Evolutionary conservation across 2,329 filamentous ascomycete species (phyloP).

Genomic region (Curvularia hawaiiensis): DNA sequence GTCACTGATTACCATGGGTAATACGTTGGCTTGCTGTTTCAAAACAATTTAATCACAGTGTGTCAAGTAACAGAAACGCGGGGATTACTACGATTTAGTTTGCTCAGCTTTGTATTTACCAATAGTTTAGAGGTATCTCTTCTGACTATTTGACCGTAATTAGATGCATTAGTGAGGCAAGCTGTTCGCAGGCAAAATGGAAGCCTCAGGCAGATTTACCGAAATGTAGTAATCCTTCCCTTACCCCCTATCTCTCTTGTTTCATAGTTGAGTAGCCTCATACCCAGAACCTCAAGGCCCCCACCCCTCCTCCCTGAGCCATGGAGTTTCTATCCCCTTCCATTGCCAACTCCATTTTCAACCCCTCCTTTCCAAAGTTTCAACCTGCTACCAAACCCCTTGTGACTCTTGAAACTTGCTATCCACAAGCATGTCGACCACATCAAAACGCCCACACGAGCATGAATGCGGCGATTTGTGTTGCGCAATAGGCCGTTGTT

Average conservation of each 20-base stretch:
- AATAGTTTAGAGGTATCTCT: too few relatives aligned
- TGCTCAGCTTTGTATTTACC: too few relatives aligned
- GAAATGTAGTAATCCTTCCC: not conserved
- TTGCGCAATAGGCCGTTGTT: not conserved
- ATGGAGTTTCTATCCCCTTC: not conserved
- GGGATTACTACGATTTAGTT: too few relatives aligned
- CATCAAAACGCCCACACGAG: not conserved
- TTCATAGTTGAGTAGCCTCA: not conserved
- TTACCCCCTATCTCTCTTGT: not conserved
- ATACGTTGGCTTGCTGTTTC: conserved; percentile 12
- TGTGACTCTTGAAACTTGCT: not conserved
- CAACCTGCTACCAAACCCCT: not conserved
- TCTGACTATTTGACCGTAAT: too few relatives aligned
- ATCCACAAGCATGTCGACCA: not conserved
- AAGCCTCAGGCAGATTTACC: not conserved
- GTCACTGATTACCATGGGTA: conserved; percentile 13
- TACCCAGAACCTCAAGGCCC: not conserved
- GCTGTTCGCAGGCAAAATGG: not conserved
- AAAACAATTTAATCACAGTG: conserved; percentile 19
- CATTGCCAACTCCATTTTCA: not conserved
- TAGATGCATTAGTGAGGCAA: conserved; percentile 32
- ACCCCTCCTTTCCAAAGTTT: not conserved
- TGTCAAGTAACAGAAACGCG: too few relatives aligned
- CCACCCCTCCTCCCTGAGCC: not conserved
- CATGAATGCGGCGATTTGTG: not conserved